Evolutionary conservation across 75 land plant genomes (phyloP), one percentile per base, ranked within the genome.

Genomic region (Adiantum capillusveneris): DNA sequence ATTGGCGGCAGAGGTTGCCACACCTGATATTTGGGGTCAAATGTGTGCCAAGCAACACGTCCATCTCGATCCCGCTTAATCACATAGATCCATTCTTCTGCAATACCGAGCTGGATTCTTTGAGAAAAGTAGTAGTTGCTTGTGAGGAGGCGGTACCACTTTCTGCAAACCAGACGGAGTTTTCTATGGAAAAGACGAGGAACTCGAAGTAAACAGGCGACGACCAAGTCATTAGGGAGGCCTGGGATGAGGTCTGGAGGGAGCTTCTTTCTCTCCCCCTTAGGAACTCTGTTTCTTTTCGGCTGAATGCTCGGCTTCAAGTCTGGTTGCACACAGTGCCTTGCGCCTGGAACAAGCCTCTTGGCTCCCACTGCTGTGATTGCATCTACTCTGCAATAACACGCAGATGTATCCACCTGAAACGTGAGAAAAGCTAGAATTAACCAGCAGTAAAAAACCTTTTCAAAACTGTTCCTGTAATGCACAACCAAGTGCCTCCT

Each of bases 1-100:
- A 83, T 76, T 48, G 86, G 84, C 1, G 86, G 86, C 36, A 83
- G 77, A 11, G 86, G 77, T 60, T 81, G 80, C 86, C 86, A 83
- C n/a, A 80, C 67, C 59, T 80, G 86, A 53, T 76, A 69, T 50
- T 62, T 56, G 5, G 86, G 86, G 56, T 83, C 86, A 53, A 81
- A 83, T 6, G 86, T 84, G 65, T 83, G 84, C 86, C 86, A 83
- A 11, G 84, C 76, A 19, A 83, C 76, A 58, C 75, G 79, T 14
- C 80, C 80, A 58, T 83, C 86, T 22, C 80, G 65, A 57, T 83
- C 86, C 30, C 86, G 71, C 56, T 81, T 83, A 39, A 83, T 72
- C 31, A 83, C 80, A 63, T 83, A 83, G 25, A 83, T 60, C 86
- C 86, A 83, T 51, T 83, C 86, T 63, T 83, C 86, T 11, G 86